These are phyloP conservation scores for Aureobasidium uvarum DNA, from an alignment of 2,329 filamentous ascomycete genomes.

Conservation along the genomic window DNA sequence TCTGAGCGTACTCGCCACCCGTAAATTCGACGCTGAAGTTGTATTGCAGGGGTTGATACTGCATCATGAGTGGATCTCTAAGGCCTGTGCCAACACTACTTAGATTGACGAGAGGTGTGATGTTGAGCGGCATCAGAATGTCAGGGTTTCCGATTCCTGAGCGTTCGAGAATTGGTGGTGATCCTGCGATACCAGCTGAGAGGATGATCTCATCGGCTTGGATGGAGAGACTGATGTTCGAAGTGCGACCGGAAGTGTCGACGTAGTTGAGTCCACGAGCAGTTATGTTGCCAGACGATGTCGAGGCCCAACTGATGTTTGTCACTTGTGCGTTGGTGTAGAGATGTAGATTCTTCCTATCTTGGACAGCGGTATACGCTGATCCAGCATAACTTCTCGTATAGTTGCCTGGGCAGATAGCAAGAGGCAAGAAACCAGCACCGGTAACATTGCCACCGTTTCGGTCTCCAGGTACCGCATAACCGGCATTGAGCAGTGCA, in stretches of 20 bases:
- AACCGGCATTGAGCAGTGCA: neutral
- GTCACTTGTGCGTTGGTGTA: constrained; percentile 11
- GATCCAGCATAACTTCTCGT: constrained; percentile 15
- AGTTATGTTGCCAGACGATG: constrained; percentile 4
- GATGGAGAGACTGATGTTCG: constrained; percentile 30
- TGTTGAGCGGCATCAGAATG: constrained; percentile 34
- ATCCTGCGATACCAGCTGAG: constrained; percentile 39
- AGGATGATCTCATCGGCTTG: constrained; percentile 40
- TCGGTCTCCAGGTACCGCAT: neutral
- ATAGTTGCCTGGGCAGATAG: constrained; percentile 19
- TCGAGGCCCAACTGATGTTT: constrained; percentile 1
- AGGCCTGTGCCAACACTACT: constrained; percentile 41
- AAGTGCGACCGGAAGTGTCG: neutral
- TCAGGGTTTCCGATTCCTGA: constrained; percentile 39
- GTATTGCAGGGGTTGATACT: constrained; percentile 18
- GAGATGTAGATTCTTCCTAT: constrained; percentile 1
- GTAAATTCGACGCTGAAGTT: constrained; percentile 22
- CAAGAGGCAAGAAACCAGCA: constrained; percentile 17
- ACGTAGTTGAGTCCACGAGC: constrained; percentile 15
- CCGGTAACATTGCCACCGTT: constrained; percentile 17
- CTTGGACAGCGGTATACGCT: constrained; percentile 16
- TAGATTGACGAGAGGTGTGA: constrained; percentile 36
- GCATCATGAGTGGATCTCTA: constrained; percentile 41
- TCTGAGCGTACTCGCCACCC: constrained; percentile 28
- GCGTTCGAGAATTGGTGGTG: constrained; percentile 39